These are phyloP conservation scores for Apophysomyces ossiformis DNA, from an alignment of 371 early-diverging fungal genomes.

Conservation along the genomic window DNA sequence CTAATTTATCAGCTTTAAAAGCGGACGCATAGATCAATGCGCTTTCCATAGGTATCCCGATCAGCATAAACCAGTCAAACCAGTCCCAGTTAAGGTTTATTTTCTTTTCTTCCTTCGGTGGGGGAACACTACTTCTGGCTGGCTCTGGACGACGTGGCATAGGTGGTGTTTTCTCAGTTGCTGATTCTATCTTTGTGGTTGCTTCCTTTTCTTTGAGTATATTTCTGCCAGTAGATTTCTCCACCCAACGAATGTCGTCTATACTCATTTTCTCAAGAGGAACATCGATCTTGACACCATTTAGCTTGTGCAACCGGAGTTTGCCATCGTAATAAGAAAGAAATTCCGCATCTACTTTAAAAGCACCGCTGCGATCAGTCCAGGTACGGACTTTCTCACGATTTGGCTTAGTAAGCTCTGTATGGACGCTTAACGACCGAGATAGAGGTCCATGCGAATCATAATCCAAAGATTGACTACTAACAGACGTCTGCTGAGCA, in stretches of 20 bases:
- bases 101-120: slow-evolving; percentile 39
- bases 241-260: slow-evolving; percentile 71
- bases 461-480: background rate
- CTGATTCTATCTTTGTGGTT: slow-evolving; percentile 22
- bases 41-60: slow-evolving; percentile 75
- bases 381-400: slow-evolving; percentile 75
- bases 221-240: slow-evolving; percentile 54
- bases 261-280: slow-evolving; percentile 85
- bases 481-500: background rate
- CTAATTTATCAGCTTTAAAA: slow-evolving; percentile 86
- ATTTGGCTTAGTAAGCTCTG: slow-evolving; percentile 40
- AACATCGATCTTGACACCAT: slow-evolving; percentile 93
- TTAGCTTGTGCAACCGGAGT: slow-evolving; percentile 88
- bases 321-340: slow-evolving; percentile 77
- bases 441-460: background rate
- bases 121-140: slow-evolving; percentile 4
- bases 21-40: slow-evolving; percentile 79
- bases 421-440: background rate
- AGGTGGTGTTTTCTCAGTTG: slow-evolving; percentile 20
- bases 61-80: slow-evolving; percentile 87
- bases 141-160: slow-evolving; percentile 24
- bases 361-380: slow-evolving; percentile 91
- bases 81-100: slow-evolving; percentile 82
- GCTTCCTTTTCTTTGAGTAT: slow-evolving; percentile 37
- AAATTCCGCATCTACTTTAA: slow-evolving; percentile 91